Percentiles rank a stretch among this genome's conserved stretches.
Evolutionary conservation across 1,139 yeast species (phyloP).

Genomic region (Debaryomycetaceae sp.): DNA sequence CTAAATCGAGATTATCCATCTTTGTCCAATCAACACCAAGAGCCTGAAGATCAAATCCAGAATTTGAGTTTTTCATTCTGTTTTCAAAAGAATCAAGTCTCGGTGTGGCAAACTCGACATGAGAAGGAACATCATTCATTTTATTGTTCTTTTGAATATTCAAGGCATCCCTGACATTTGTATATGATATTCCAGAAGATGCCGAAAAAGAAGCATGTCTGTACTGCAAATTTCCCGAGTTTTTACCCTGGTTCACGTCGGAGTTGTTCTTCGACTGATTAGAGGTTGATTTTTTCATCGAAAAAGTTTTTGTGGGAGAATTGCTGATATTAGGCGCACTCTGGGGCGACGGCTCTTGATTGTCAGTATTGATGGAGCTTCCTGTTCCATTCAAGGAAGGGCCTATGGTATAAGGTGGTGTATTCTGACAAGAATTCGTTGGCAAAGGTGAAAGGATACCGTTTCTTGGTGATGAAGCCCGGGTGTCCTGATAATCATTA

Average conservation of each 20-base stretch:
- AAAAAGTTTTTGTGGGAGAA: conserved; percentile 7
- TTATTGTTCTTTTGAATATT: conserved; percentile 23
- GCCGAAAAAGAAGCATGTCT: conserved; percentile 85
- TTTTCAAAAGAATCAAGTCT: conserved; percentile 45
- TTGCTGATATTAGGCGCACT: conserved; percentile 3
- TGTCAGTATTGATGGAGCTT: not conserved
- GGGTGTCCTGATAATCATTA: not conserved
- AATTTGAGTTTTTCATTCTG: conserved; percentile 8
- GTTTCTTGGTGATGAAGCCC: conserved; percentile 1
- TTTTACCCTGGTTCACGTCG: conserved; percentile 1
- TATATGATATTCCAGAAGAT: conserved; percentile 66
- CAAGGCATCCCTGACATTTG: conserved; percentile 46
- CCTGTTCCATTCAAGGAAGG: not conserved
- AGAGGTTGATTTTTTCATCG: not conserved
- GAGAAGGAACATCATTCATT: conserved; percentile 48
- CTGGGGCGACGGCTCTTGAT: conserved; percentile 10
- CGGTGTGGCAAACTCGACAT: conserved; percentile 79
- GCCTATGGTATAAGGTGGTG: conserved; percentile 15
- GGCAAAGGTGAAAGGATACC: conserved; percentile 23
- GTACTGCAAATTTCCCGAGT: conserved; percentile 8
- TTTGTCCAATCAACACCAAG: conserved; percentile 35
- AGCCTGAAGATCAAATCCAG: conserved; percentile 22
- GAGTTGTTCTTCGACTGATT: not conserved
- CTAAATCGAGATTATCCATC: conserved; percentile 28
- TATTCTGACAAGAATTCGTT: conserved; percentile 19